phyloP scores from a whole-genome alignment of 331 rosid genomes.

The Rosa hybrid region DNA sequence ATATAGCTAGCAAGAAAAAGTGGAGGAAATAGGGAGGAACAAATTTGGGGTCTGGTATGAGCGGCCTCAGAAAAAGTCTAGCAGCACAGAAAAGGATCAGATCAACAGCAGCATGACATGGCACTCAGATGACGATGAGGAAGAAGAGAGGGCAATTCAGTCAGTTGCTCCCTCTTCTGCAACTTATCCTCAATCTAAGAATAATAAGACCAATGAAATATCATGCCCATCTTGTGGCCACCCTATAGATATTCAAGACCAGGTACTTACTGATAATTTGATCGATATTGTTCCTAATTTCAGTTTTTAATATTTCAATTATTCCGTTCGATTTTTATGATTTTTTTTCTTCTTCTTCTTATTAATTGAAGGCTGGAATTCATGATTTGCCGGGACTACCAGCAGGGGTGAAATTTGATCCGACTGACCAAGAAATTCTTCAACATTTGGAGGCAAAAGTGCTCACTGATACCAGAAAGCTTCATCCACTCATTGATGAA shows the following conservation, averaged over 20 bases:
- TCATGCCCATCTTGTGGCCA: conserved; percentile 92
- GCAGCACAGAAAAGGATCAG: conserved; percentile 22
- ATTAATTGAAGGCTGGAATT: conserved; percentile 43
- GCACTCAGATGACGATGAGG: conserved; percentile 48
- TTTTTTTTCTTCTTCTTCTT: background rate
- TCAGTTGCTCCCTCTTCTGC: conserved; percentile 26
- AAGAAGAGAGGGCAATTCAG: conserved; percentile 37
- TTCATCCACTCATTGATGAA: conserved; percentile 83
- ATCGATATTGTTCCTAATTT: background rate
- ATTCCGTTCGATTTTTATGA: background rate
- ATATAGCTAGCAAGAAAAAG: conserved; percentile 13
- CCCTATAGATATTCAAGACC: conserved; percentile 56
- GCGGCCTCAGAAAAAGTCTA: conserved; percentile 25
- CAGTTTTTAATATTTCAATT: background rate
- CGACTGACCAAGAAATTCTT: conserved; percentile 80
- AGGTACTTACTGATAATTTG: conserved; percentile 37
- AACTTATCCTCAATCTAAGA: conserved; percentile 5
- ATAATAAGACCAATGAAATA: conserved; percentile 26
- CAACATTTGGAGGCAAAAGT: conserved; percentile 88
- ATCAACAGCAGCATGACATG: conserved; percentile 52
- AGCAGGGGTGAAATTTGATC: conserved; percentile 90
- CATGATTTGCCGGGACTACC: conserved; percentile 79
- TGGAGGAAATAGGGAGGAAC: conserved; percentile 32
- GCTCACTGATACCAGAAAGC: conserved; percentile 47
- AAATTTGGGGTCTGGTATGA: conserved; percentile 36